A percentile compares a stretch with the other conserved stretches of the same genome.
Evolutionary conservation across 108 stramenopile genomes (phyloP).

Genomic region (Cyclotella baltica): DNA sequence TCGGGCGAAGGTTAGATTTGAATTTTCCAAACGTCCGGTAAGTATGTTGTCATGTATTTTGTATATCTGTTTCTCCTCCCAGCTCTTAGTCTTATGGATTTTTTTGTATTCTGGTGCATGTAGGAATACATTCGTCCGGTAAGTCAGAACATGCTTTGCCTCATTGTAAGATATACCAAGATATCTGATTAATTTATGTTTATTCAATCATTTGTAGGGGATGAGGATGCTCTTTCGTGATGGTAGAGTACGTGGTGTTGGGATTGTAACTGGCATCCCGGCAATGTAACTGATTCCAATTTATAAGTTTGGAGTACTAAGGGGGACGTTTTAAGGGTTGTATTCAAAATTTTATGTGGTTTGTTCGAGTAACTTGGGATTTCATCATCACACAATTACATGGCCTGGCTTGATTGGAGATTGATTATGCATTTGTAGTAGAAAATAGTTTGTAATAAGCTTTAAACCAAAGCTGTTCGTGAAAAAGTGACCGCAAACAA

Average conservation of each 20-base stretch:
- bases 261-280: constrained; percentile 68
- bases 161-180: neutral
- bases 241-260: constrained; percentile 88
- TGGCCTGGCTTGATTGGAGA: neutral
- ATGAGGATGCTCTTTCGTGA: constrained; percentile 91
- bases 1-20: constrained; percentile 85
- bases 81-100: neutral
- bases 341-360: too few relatives aligned
- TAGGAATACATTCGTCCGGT: constrained; percentile 80
- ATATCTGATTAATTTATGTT: too few relatives aligned
- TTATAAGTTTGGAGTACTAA: neutral
- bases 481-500: too few relatives aligned
- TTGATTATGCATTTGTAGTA: neutral
- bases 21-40: constrained; percentile 83
- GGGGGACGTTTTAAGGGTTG: neutral
- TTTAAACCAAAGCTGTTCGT: too few relatives aligned
- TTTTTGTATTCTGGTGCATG: neutral
- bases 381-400: neutral
- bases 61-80: neutral
- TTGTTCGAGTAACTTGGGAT: too few relatives aligned
- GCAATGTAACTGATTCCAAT: neutral
- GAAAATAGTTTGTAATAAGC: too few relatives aligned
- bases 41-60: constrained; percentile 19
- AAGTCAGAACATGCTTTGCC: neutral
- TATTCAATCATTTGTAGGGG: constrained; percentile 35